Percentiles rank a stretch among this genome's conserved stretches.
Conservation (phyloP, 805 yeast species). For the Saccharomycopsis synnaedendra region DNA sequence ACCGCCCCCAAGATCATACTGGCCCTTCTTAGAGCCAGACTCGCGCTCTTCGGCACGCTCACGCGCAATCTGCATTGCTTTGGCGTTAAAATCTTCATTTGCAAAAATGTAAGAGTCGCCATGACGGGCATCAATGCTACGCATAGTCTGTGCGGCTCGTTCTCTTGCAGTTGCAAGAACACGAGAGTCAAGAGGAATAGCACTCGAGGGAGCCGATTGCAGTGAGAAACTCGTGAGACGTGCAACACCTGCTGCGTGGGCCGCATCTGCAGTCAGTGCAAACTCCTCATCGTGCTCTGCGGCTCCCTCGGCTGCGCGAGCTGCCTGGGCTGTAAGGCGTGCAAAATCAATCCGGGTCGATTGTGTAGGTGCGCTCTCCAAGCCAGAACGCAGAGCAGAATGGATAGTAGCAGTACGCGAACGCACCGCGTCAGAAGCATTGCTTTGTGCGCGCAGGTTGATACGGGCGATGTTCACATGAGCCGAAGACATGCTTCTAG, state of each 20-base stretch:
- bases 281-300: too few species aligned
- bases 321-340: too few species aligned
- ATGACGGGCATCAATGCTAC: conserved; percentile 30
- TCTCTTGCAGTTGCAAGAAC: conserved; percentile 19
- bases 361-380: too few species aligned
- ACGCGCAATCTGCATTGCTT: conserved; percentile 71
- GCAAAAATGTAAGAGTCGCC: conserved; percentile 28
- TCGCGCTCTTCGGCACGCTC: conserved; percentile 38
- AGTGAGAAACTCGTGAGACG: background rate
- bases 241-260: background rate
- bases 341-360: too few species aligned
- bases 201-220: background rate
- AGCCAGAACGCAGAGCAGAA: too few species aligned
- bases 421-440: too few species aligned
- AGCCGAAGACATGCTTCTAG: too few species aligned
- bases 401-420: too few species aligned
- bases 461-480: too few species aligned
- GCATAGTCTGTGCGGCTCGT: conserved; percentile 28
- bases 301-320: too few species aligned
- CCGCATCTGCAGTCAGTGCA: background rate
- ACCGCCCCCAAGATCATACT: conserved; percentile 75
- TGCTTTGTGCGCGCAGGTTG: too few species aligned
- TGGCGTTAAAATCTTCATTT: conserved; percentile 50
- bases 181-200: background rate
- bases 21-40: background rate